phyloP scores from a whole-genome alignment of 306 rosid species.

The Myrica gale region DNA sequence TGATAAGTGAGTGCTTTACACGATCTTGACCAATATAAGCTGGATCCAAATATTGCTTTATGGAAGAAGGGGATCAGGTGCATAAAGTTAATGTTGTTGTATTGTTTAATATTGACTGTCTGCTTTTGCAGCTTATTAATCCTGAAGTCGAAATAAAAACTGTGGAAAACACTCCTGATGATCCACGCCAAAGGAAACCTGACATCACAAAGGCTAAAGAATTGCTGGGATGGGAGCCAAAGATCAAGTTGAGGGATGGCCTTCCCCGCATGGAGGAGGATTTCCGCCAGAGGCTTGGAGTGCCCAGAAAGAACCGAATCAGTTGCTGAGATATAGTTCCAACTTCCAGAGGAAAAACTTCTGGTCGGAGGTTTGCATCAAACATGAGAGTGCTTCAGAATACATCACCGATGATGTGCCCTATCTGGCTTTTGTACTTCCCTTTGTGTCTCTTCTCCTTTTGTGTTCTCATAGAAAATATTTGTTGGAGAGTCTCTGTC shows the following conservation, averaged over 20 bases:
- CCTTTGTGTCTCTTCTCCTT: background rate
- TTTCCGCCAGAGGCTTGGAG: slow-evolving; percentile 72
- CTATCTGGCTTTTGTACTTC: background rate
- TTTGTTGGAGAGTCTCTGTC: background rate
- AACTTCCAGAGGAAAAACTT: background rate
- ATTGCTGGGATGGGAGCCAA: slow-evolving; percentile 77
- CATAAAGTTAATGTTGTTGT: background rate
- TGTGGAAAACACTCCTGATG: slow-evolving; percentile 89
- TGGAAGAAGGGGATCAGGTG: too few relatives aligned
- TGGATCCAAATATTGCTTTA: too few relatives aligned
- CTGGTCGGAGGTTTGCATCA: background rate
- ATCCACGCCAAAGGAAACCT: slow-evolving; percentile 80
- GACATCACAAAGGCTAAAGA: slow-evolving; percentile 70
- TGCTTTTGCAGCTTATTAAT: slow-evolving; percentile 61
- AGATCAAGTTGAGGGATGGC: slow-evolving; percentile 58
- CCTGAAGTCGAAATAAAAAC: slow-evolving; percentile 60
- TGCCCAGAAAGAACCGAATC: slow-evolving; percentile 31
- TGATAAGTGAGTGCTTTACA: too few relatives aligned
- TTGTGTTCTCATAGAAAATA: slow-evolving; percentile 14
- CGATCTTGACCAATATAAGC: too few relatives aligned
- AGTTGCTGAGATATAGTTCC: slow-evolving; percentile 7
- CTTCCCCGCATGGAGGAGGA: slow-evolving; percentile 85
- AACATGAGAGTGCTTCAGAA: background rate
- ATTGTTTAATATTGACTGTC: background rate
- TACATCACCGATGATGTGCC: background rate